phyloP scores from a whole-genome alignment of 805 yeast genomes.

The Teunomyces funiuensis region DNA sequence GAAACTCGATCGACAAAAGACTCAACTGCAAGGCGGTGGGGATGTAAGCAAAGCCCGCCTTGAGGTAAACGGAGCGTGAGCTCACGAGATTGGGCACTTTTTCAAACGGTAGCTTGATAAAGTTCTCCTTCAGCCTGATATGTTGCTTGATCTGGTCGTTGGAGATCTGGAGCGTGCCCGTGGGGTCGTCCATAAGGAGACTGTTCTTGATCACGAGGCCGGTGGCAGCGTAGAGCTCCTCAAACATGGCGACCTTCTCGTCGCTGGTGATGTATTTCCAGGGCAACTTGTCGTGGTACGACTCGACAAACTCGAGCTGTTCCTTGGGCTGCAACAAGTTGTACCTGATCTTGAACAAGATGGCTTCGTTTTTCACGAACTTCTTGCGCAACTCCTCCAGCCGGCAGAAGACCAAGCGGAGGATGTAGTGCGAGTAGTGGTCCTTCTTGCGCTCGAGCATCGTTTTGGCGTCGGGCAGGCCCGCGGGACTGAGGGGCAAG shows the following conservation, averaged over 20 bases:
- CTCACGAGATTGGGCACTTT: slow-evolving; percentile 76
- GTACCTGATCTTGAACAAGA: slow-evolving; percentile 73
- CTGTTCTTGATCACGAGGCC: slow-evolving; percentile 40
- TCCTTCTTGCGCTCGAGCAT: slow-evolving; percentile 77
- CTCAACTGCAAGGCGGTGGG: slow-evolving; percentile 79
- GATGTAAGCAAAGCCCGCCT: slow-evolving; percentile 75
- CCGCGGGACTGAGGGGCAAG: slow-evolving; percentile 57
- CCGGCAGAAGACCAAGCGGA: slow-evolving; percentile 87
- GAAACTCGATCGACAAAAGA: slow-evolving; percentile 68
- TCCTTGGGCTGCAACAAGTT: slow-evolving; percentile 61
- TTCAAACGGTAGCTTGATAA: slow-evolving; percentile 86
- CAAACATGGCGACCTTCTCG: slow-evolving; percentile 55
- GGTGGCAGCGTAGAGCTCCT: slow-evolving; percentile 56
- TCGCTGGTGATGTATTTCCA: slow-evolving; percentile 67
- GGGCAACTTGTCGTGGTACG: slow-evolving; percentile 54
- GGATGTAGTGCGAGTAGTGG: slow-evolving; percentile 85
- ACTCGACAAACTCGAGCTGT: slow-evolving; percentile 66
- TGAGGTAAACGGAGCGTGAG: slow-evolving; percentile 65
- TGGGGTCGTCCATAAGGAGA: slow-evolving; percentile 22
- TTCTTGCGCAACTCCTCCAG: slow-evolving; percentile 78
- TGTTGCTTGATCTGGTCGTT: slow-evolving; percentile 55
- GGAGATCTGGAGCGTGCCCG: slow-evolving; percentile 25
- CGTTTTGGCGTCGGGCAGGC: slow-evolving; percentile 35
- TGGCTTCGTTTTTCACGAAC: slow-evolving; percentile 74
- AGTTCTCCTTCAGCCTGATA: slow-evolving; percentile 55